Evolutionary conservation across 345 rosid genomes (phyloP).

Genomic region (Lepidium africanum): DNA sequence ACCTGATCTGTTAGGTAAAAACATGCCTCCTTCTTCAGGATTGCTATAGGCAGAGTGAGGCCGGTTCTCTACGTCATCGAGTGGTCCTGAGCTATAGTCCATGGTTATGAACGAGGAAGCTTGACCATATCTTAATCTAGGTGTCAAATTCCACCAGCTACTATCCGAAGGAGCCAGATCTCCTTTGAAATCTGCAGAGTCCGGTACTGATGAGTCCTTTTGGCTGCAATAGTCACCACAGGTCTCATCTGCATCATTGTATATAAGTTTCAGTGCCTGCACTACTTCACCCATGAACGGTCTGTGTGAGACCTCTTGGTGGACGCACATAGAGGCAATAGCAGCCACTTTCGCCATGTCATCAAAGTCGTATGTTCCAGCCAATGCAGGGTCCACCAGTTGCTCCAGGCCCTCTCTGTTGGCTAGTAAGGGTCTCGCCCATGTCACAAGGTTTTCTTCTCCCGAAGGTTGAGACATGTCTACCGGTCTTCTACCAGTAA

Average conservation of each 20-base stretch:
- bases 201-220: conserved; percentile 74
- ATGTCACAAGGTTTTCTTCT: conserved; percentile 93
- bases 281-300: conserved; percentile 99
- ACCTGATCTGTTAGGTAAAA: conserved; percentile 64
- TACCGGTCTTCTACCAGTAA: conserved; percentile 92
- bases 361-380: conserved; percentile 69
- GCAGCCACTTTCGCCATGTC: conserved; percentile 98
- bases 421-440: conserved; percentile 90
- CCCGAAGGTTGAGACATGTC: conserved; percentile 98
- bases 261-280: conserved; percentile 94
- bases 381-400: conserved; percentile 75
- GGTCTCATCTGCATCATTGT: conserved; percentile 76
- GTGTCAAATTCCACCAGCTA: conserved; percentile 95
- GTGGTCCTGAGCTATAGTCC: conserved; percentile 91
- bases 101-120: conserved; percentile 82
- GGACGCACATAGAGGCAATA: conserved; percentile 97
- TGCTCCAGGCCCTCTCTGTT: conserved; percentile 81
- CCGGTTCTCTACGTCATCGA: conserved; percentile 58
- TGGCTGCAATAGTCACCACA: conserved; percentile 77
- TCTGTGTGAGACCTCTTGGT: conserved; percentile 84
- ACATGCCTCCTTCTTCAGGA: conserved; percentile 44
- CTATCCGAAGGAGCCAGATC: conserved; percentile 75
- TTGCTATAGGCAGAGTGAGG: conserved; percentile 54
- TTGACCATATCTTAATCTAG: conserved; percentile 64
- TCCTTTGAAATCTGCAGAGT: conserved; percentile 61